A percentile compares a stretch with the other conserved stretches of the same genome.
Conservation (phyloP, 345 rosid genomes). For the Citropsis articulata region DNA sequence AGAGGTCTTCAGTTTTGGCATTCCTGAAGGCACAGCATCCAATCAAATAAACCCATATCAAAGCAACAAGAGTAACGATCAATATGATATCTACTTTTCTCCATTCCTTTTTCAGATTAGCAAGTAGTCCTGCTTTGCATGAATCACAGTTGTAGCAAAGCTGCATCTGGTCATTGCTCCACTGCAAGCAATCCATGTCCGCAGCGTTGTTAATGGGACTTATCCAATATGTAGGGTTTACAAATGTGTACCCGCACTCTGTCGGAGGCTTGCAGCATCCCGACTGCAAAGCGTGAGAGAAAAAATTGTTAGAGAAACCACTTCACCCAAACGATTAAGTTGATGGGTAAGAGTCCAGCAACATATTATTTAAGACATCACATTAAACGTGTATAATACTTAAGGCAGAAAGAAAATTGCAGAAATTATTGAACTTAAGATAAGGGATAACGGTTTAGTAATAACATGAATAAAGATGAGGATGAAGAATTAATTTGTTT, state of each 20-base stretch:
- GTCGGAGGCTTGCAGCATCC: constrained; percentile 84
- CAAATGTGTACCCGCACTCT: constrained; percentile 58
- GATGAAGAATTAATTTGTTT: no score
- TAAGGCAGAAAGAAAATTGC: no score
- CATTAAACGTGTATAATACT: no score
- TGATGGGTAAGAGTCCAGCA: no score
- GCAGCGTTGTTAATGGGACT: constrained; percentile 64
- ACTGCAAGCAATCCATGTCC: constrained; percentile 84
- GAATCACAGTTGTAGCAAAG: constrained; percentile 81
- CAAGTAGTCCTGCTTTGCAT: constrained; percentile 89
- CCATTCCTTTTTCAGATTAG: constrained; percentile 72
- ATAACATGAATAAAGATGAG: no score
- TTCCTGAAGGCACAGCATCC: constrained; percentile 85
- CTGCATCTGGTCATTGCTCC: constrained; percentile 83
- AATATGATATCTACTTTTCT: constrained; percentile 59
- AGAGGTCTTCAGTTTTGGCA: constrained; percentile 75
- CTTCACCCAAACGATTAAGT: no score
- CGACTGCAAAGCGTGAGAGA: constrained; percentile 31
- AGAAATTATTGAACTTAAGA: no score
- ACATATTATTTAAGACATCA: no score
- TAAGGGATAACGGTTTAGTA: not conserved
- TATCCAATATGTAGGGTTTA: constrained; percentile 74
- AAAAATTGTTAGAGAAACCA: not conserved
- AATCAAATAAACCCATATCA: constrained; percentile 54
- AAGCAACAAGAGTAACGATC: constrained; percentile 50